phyloP scores from a whole-genome alignment of 2,329 filamentous ascomycete species.

The Fonsecaea nubica region DNA sequence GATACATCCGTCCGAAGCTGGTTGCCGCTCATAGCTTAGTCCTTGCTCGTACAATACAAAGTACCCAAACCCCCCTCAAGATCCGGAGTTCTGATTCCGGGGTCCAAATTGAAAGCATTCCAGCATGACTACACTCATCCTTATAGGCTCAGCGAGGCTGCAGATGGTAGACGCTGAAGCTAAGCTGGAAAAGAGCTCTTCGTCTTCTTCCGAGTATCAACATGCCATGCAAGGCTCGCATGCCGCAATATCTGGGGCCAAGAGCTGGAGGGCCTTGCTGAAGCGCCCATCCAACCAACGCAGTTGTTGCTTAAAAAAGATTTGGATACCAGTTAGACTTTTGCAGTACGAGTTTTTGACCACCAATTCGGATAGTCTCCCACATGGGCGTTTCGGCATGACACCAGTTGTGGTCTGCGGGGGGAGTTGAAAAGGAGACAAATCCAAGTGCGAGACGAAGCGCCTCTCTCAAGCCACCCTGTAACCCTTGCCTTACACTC shows the following conservation, averaged over 20 bases:
- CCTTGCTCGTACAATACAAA: no score
- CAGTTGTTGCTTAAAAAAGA: constrained; percentile 4
- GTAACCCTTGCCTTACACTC: constrained; percentile 7
- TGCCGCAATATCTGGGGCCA: constrained; percentile 17
- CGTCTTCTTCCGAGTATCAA: background rate
- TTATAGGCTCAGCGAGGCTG: background rate
- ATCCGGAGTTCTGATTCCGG: background rate
- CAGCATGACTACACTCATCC: background rate
- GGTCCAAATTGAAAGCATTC: background rate
- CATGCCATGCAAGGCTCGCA: constrained; percentile 5
- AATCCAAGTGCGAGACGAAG: constrained; percentile 15
- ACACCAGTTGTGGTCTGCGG: background rate
- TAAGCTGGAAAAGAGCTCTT: constrained; percentile 8
- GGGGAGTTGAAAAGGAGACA: constrained; percentile 13
- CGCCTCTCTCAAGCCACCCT: constrained; percentile 16
- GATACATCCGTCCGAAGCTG: background rate
- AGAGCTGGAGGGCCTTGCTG: background rate
- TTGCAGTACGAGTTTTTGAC: background rate
- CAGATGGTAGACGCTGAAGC: constrained; percentile 14
- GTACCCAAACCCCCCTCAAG: background rate
- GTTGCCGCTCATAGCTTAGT: background rate
- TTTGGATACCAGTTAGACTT: background rate
- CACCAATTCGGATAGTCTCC: background rate
- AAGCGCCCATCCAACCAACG: constrained; percentile 15
- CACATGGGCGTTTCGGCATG: constrained; percentile 10